Conservation (phyloP, 2,329 filamentous ascomycete genomes). For the Tetracladium maxilliforme region DNA sequence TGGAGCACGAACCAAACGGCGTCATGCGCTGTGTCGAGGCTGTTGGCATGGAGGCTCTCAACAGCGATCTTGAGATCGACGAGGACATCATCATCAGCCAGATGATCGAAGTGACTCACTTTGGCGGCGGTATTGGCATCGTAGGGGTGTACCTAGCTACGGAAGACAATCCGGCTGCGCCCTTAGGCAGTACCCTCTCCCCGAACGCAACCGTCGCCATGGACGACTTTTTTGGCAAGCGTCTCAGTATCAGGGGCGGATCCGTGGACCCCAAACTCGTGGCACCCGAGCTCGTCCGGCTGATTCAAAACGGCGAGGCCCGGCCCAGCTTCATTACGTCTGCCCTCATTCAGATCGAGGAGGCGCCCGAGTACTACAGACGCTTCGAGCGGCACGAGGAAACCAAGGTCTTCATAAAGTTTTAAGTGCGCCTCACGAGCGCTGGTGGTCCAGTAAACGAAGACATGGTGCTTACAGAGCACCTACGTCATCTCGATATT, state of each 20-base stretch:
- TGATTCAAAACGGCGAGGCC: slow-evolving; percentile 8
- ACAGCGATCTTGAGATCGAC: slow-evolving; percentile 8
- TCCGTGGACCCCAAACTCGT: slow-evolving; percentile 5
- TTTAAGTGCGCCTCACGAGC: too few species aligned
- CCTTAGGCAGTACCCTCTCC: neutral
- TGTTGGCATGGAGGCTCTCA: slow-evolving; percentile 10
- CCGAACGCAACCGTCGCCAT: slow-evolving; percentile 5
- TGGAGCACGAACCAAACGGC: slow-evolving; percentile 8
- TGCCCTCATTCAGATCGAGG: slow-evolving; percentile 7
- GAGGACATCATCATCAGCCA: slow-evolving; percentile 11
- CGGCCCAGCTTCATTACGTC: slow-evolving; percentile 7
- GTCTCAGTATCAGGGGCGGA: slow-evolving; percentile 4
- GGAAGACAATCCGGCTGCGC: too few species aligned
- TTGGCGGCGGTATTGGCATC: slow-evolving; percentile 14
- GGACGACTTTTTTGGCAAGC: slow-evolving; percentile 5
- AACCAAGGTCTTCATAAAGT: slow-evolving; percentile 10
- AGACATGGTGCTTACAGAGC: too few species aligned
- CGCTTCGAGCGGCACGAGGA: slow-evolving; percentile 7
- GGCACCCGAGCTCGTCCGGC: slow-evolving; percentile 4
- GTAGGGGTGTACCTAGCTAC: slow-evolving; percentile 13
- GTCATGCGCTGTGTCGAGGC: slow-evolving; percentile 11
- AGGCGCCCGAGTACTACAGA: slow-evolving; percentile 9
- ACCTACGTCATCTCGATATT: too few species aligned
- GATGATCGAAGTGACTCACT: slow-evolving; percentile 11
- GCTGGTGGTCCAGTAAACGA: too few species aligned